These are phyloP conservation scores for Sarocladium strictum DNA, from an alignment of 2,329 filamentous ascomycete species.

Conservation along the genomic window DNA sequence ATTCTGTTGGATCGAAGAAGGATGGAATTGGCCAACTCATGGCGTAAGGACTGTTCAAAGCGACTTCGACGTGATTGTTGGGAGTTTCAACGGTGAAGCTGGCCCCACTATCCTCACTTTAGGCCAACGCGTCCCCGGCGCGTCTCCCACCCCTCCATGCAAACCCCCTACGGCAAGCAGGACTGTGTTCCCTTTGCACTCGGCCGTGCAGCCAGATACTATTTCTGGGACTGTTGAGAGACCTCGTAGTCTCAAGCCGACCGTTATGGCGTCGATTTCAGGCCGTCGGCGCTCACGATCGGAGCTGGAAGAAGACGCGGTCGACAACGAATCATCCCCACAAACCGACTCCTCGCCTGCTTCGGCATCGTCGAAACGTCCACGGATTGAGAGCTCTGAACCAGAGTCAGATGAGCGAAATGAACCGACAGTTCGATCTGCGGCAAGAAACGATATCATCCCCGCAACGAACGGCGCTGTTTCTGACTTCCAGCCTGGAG, in stretches of 20 bases:
- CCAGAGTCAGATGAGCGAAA: background rate
- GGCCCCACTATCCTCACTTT: too few species aligned
- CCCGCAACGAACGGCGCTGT: conserved; percentile 13
- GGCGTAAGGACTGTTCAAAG: too few species aligned
- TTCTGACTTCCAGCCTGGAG: conserved; percentile 59
- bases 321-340: conserved; percentile 22
- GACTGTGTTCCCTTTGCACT: too few species aligned
- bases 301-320: conserved; percentile 32
- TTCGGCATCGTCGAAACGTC: conserved; percentile 14
- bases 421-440: conserved; percentile 11
- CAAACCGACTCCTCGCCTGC: conserved; percentile 18
- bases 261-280: background rate
- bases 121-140: too few species aligned
- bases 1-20: too few species aligned
- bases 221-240: too few species aligned
- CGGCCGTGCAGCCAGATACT: too few species aligned
- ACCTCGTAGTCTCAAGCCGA: background rate
- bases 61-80: too few species aligned
- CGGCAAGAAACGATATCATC: conserved; percentile 8
- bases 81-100: too few species aligned
- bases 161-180: too few species aligned
- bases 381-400: conserved; percentile 8
- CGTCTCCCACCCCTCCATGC: too few species aligned
- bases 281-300: conserved; percentile 37
- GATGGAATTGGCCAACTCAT: too few species aligned